These are phyloP conservation scores for Tetrapisispora taiwanensis DNA, from an alignment of 805 yeast species.

Conservation along the genomic window DNA sequence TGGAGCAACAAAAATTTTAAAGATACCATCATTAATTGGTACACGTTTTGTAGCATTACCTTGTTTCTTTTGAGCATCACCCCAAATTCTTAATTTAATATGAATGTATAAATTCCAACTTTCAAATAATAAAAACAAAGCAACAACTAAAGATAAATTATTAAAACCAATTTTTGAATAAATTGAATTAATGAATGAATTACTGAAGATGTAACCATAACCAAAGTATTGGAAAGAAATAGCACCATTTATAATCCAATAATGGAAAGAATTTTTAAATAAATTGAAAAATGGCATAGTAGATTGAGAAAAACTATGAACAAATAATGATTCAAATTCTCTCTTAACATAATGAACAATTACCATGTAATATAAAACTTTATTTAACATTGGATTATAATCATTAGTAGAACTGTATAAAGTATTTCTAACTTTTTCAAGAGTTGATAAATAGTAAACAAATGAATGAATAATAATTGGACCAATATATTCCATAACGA, in stretches of 20 bases:
- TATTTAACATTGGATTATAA: conserved; percentile 21
- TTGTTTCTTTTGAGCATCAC: conserved; percentile 28
- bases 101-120: conserved; percentile 67
- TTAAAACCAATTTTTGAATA: conserved; percentile 12
- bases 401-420: conserved; percentile 6
- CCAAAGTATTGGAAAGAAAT: conserved; percentile 40
- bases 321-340: conserved; percentile 74
- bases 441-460: conserved; percentile 37
- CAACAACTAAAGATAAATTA: conserved; percentile 28
- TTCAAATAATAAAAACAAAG: conserved; percentile 51
- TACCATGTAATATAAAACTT: conserved; percentile 36
- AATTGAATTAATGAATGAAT: conserved; percentile 9
- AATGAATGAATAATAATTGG: conserved; percentile 75
- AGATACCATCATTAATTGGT: conserved; percentile 69
- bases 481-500: conserved; percentile 77
- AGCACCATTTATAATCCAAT: conserved; percentile 84
- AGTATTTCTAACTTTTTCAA: conserved; percentile 7
- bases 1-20: conserved; percentile 76
- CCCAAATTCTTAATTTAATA: conserved; percentile 46
- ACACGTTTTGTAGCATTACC: conserved; percentile 30
- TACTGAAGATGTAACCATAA: conserved; percentile 34
- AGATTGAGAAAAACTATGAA: conserved; percentile 76
- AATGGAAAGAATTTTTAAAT: conserved; percentile 83
- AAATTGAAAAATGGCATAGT: conserved; percentile 89
- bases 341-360: conserved; percentile 76